These are phyloP conservation scores for Blastobotrys attinorum DNA, from an alignment of 805 yeast genomes.

Conservation along the genomic window DNA sequence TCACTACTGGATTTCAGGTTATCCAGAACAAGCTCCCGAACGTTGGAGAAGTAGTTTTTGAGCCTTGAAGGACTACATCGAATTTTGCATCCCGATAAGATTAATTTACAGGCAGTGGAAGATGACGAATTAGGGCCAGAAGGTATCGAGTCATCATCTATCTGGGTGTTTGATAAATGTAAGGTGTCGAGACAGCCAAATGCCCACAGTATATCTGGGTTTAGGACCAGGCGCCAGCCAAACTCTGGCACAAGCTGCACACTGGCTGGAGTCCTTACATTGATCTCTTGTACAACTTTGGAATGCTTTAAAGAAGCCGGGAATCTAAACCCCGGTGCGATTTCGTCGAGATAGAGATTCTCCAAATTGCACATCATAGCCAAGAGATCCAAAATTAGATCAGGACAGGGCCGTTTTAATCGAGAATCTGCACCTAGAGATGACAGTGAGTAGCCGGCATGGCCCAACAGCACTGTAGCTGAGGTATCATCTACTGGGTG, in stretches of 20 bases:
- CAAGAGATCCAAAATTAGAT: constrained; percentile 7
- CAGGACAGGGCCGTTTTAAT: constrained; percentile 8
- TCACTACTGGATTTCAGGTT: not conserved
- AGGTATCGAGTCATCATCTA: constrained; percentile 2
- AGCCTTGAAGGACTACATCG: not conserved
- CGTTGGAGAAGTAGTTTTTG: not conserved
- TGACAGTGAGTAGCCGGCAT: constrained; percentile 4
- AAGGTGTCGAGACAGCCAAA: constrained; percentile 5
- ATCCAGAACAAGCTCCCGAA: not conserved
- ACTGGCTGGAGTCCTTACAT: not conserved
- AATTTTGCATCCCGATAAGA: constrained; percentile 3
- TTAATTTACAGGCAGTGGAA: not conserved
- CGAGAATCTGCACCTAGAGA: not conserved
- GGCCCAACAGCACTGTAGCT: not conserved
- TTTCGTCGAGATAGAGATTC: constrained; percentile 5
- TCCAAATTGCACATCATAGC: constrained; percentile 9
- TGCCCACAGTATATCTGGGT: constrained; percentile 10
- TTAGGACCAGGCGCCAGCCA: constrained; percentile 10
- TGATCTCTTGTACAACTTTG: not conserved
- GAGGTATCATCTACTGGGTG: constrained; percentile 2
- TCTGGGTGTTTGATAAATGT: not conserved
- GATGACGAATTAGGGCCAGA: not conserved
- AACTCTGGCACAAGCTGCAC: constrained; percentile 10
- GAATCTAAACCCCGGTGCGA: constrained; percentile 11
- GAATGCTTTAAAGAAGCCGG: not conserved